Base-by-base conservation (phyloP, 2,329 filamentous ascomycete species). In the Pseudogymnoascus sp. region DNA sequence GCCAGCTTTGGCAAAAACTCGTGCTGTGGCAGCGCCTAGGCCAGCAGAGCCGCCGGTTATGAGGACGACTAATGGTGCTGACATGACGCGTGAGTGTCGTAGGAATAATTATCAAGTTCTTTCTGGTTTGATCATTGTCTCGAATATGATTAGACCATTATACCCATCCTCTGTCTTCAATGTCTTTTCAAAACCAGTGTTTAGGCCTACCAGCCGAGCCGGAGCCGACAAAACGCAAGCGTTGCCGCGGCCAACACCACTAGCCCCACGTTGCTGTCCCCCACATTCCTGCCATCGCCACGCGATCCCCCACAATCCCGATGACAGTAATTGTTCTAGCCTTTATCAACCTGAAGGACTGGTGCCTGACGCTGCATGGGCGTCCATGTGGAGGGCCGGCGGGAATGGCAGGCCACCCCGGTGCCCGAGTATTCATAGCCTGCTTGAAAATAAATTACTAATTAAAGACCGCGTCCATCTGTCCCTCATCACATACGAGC, bases 1-100 rank as follows among this genome's bases (percentile, higher is more conserved):
- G 55, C 88, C 88, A 68, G 87, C 80, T 21, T 80, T 76, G 7
- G 89, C 89, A 68, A 93, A 90, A 33, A 86, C 83, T 62, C 83
- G 81, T 40, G 81, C 83, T 2, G 90, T 80, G 3, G 87, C 79
- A 45, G 88, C 89, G 37, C 90, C 90, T 33, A 93, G 81, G 2
- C 90, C 90, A 67, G 89, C 79, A 45, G 75, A 80, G 28, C 78
- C 78, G n/a, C 79, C 81, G 0, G 80, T 83, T 25, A 83, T 85
- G 63, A 80, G 72, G 14, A 71, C 74, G 3, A 78, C 40, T 12
- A 43, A 43, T 43, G 40, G 40, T 12, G 16, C 75, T 60, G 58
- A 28, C 49, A 58, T 58, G 8, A 31, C 12, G 25, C 49, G 16
- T 31, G 23, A 31, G 16, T n/a, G 25, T 28, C 2, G 9, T 2